phyloP scores from a whole-genome alignment of 1,284 basidiomycete species.

The Sanghuangporus sanghuang region DNA sequence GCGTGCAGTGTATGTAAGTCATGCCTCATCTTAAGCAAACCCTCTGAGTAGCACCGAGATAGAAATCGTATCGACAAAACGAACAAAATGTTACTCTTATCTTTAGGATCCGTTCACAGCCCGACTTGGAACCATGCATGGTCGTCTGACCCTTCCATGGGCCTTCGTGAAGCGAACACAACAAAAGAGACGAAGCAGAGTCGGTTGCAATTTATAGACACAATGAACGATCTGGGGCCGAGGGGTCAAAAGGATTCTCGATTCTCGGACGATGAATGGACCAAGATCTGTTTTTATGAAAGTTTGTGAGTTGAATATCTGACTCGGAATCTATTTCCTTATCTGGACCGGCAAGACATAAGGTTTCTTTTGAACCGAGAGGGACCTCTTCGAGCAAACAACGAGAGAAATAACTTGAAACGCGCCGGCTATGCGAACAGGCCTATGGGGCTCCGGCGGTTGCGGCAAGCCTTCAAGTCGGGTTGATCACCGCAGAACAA shows the following conservation, averaged over 20 bases:
- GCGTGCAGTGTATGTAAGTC: too few relatives aligned
- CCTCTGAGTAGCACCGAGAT: too few relatives aligned
- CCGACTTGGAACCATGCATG: background rate
- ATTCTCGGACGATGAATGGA: background rate
- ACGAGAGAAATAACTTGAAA: constrained; percentile 6
- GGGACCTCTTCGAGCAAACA: background rate
- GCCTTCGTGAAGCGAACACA: background rate
- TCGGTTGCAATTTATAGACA: background rate
- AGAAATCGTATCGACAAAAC: background rate
- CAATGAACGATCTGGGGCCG: background rate
- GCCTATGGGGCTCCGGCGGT: background rate
- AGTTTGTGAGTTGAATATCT: background rate
- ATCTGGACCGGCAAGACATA: background rate
- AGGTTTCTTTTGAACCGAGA: background rate
- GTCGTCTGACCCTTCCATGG: background rate
- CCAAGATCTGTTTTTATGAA: background rate
- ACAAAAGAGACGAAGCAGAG: background rate
- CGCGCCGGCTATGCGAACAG: constrained; percentile 1
- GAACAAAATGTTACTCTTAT: background rate
- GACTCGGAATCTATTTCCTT: background rate
- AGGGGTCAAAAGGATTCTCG: background rate
- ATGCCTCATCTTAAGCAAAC: too few relatives aligned
- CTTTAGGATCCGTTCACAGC: background rate
- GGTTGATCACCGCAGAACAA: constrained; percentile 17
- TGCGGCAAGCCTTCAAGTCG: background rate